Conservation (phyloP, 1,284 basidiomycete genomes). For the Ustilago sp. region DNA sequence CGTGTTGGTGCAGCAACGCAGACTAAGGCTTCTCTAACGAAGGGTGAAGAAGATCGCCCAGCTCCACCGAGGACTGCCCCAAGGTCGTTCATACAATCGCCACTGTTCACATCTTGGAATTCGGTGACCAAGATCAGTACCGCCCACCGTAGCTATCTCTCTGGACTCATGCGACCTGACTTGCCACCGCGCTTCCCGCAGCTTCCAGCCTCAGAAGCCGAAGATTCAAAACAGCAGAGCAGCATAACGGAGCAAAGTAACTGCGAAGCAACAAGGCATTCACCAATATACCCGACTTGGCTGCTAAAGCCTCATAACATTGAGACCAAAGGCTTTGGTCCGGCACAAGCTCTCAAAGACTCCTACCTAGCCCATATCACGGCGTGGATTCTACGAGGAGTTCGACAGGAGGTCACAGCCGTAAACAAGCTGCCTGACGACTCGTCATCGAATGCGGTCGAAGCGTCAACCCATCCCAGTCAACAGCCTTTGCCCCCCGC, state of each 20-base stretch:
- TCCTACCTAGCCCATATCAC: constrained; percentile 57
- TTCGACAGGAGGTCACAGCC: neutral
- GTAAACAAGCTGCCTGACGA: too few relatives aligned
- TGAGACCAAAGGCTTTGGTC: constrained; percentile 53
- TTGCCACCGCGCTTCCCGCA: constrained; percentile 44
- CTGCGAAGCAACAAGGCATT: neutral
- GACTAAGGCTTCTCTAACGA: neutral
- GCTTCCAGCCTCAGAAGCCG: constrained; percentile 2
- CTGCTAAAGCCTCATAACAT: constrained; percentile 36
- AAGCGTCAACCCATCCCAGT: neutral
- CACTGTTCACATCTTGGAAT: constrained; percentile 44
- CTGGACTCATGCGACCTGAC: constrained; percentile 53
- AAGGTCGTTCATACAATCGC: constrained; percentile 6
- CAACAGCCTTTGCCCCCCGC: neutral
- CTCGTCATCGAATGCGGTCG: neutral
- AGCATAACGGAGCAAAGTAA: neutral
- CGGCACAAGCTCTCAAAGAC: constrained; percentile 61
- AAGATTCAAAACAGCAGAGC: neutral
- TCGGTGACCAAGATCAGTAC: constrained; percentile 39
- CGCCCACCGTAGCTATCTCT: constrained; percentile 58
- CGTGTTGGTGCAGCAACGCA: constrained; percentile 1
- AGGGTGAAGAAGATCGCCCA: neutral
- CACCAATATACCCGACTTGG: constrained; percentile 44
- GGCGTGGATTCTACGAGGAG: constrained; percentile 36
- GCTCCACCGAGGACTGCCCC: neutral